Conservation (phyloP, 352 stramenopile genomes). For the Pythium angustatum region DNA sequence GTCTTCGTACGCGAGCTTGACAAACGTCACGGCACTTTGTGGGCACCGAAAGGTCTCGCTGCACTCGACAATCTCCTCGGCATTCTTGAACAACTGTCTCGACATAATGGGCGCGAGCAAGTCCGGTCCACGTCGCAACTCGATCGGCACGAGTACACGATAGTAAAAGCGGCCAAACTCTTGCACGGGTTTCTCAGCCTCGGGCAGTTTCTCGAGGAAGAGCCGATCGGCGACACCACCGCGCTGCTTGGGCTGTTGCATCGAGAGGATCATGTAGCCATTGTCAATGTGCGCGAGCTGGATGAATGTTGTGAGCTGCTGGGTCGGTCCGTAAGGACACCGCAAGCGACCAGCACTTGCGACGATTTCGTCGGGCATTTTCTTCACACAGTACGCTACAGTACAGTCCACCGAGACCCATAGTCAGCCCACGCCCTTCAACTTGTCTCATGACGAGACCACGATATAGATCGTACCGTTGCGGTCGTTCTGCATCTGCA, state of each 20-base stretch:
- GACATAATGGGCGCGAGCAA: conserved; percentile 72
- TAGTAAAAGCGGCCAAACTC: conserved; percentile 64
- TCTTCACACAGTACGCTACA: conserved; percentile 66
- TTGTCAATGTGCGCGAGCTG: conserved; percentile 69
- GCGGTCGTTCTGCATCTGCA: conserved; percentile 39
- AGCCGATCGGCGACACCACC: conserved; percentile 8
- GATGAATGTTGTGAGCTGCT: conserved; percentile 73
- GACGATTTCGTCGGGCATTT: conserved; percentile 79
- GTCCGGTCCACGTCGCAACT: conserved; percentile 68
- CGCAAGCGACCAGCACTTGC: conserved; percentile 55
- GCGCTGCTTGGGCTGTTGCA: conserved; percentile 32
- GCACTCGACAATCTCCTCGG: conserved; percentile 82
- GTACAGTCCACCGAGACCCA: too few relatives aligned
- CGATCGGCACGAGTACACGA: conserved; percentile 75
- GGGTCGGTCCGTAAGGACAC: conserved; percentile 53
- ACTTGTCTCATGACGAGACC: too few relatives aligned
- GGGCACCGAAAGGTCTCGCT: conserved; percentile 66
- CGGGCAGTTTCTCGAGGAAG: conserved; percentile 44
- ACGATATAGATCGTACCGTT: conserved; percentile 44
- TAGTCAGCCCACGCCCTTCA: too few relatives aligned
- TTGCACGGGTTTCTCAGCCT: conserved; percentile 39
- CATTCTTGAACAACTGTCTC: conserved; percentile 70
- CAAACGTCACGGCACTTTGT: conserved; percentile 72
- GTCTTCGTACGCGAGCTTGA: conserved; percentile 82
- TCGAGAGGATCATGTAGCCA: conserved; percentile 67